These are phyloP conservation scores for Xylaria sp. DNA, from an alignment of 2,329 filamentous ascomycete genomes.

Conservation along the genomic window DNA sequence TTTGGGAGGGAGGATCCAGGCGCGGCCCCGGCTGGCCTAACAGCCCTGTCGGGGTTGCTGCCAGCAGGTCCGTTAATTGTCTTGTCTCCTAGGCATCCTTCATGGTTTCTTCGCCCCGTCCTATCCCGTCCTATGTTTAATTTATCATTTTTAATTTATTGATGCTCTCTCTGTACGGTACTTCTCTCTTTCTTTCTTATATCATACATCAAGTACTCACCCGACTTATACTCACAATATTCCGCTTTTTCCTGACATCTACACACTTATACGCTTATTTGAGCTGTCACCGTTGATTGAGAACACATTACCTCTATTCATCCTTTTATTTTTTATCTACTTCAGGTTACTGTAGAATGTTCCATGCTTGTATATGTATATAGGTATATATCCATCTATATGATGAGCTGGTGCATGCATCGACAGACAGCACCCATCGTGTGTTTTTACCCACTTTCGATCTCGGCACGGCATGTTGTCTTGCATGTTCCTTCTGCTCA, in stretches of 20 bases:
- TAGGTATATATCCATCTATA: neutral
- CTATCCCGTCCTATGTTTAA: neutral
- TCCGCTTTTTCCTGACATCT: neutral
- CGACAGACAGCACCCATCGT: constrained; percentile 15
- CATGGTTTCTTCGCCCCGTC: neutral
- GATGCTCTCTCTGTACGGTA: neutral
- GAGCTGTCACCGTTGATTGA: neutral
- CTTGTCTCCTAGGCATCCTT: neutral
- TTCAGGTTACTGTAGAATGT: neutral
- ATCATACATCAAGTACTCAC: neutral
- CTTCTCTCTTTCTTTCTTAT: neutral
- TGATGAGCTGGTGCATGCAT: constrained; percentile 7
- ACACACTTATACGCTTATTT: neutral
- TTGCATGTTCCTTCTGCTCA: constrained; percentile 34
- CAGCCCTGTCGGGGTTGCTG: constrained; percentile 34
- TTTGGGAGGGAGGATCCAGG: constrained; percentile 26
- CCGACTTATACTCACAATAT: neutral
- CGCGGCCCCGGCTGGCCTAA: constrained; percentile 27
- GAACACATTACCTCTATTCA: neutral
- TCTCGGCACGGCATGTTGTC: constrained; percentile 34
- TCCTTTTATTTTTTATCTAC: neutral
- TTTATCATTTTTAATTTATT: neutral
- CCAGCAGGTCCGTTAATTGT: constrained; percentile 18
- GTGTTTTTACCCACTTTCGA: constrained; percentile 25
- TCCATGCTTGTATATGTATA: neutral